These are phyloP conservation scores for Camellia japonica DNA, from an alignment of 148 eudicot genomes.

Conservation along the genomic window DNA sequence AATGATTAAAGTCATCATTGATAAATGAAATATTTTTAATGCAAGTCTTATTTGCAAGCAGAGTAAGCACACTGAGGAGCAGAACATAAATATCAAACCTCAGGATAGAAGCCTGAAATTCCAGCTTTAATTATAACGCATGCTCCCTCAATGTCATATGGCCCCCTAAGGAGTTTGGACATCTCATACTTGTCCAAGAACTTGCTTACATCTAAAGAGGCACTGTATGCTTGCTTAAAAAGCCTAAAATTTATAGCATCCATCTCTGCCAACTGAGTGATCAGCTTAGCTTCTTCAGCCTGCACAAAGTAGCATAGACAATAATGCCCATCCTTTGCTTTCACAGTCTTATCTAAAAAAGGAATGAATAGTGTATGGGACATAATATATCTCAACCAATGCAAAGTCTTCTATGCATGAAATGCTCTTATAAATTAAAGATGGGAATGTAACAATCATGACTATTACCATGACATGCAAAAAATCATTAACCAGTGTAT, in stretches of 20 bases:
- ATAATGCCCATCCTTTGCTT: neutral
- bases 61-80: neutral
- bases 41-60: neutral
- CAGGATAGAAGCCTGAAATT: slow-evolving; percentile 46
- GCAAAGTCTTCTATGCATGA: neutral
- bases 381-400: neutral
- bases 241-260: slow-evolving; percentile 67
- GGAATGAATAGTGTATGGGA: neutral
- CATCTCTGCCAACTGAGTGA: slow-evolving; percentile 69
- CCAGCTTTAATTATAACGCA: slow-evolving; percentile 64
- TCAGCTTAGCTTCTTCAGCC: slow-evolving; percentile 90
- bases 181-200: slow-evolving; percentile 77
- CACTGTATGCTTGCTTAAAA: slow-evolving; percentile 69
- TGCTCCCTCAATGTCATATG: slow-evolving; percentile 83
- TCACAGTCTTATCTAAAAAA: neutral
- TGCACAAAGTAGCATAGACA: slow-evolving; percentile 29
- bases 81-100: slow-evolving; percentile 41
- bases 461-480: too few relatives aligned
- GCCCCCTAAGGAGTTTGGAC: slow-evolving; percentile 73
- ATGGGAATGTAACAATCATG: neutral
- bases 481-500: neutral
- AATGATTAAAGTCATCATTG: neutral
- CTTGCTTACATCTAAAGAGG: slow-evolving; percentile 70
- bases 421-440: neutral
- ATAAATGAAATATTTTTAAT: neutral